Conservation (phyloP, 768 basidiomycete genomes). For the Pleurotus sapidus region DNA sequence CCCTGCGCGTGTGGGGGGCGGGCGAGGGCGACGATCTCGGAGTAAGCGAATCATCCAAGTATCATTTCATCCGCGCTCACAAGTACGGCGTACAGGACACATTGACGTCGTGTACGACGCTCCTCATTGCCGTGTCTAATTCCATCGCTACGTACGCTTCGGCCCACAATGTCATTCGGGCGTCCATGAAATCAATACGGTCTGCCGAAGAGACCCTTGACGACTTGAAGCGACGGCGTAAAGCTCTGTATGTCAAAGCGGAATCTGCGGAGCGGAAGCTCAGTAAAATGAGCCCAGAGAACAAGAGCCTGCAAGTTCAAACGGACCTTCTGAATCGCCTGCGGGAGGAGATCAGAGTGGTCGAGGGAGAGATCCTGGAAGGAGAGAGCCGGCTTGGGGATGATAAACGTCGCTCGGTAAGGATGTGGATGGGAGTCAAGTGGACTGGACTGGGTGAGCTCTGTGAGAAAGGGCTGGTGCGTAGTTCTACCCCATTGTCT, state of each 20-base stretch:
- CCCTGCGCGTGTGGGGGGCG: slow-evolving; percentile 67
- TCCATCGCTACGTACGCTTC: slow-evolving; percentile 69
- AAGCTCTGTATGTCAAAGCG: slow-evolving; percentile 63
- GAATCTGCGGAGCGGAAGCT: slow-evolving; percentile 88
- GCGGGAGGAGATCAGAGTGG: too few relatives aligned
- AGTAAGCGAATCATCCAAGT: slow-evolving; percentile 39
- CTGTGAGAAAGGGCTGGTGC: too few relatives aligned
- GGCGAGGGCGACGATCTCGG: slow-evolving; percentile 84
- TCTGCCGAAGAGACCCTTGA: slow-evolving; percentile 83
- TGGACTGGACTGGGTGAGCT: too few relatives aligned
- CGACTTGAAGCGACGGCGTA: slow-evolving; percentile 68
- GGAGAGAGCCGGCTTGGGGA: too few relatives aligned
- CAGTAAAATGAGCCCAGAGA: slow-evolving; percentile 81
- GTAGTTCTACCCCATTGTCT: background rate
- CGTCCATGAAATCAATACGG: slow-evolving; percentile 79
- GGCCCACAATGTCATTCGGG: slow-evolving; percentile 67
- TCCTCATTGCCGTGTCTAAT: slow-evolving; percentile 64
- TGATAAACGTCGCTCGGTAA: too few relatives aligned
- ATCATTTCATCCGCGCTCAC: background rate
- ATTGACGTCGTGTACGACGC: slow-evolving; percentile 62
- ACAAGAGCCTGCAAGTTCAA: too few relatives aligned
- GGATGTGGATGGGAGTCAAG: too few relatives aligned
- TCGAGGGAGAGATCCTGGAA: too few relatives aligned
- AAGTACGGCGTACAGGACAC: slow-evolving; percentile 41
- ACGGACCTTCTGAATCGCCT: too few relatives aligned